These are phyloP conservation scores for Trametes maxima DNA, from an alignment of 768 basidiomycete species.

Conservation along the genomic window DNA sequence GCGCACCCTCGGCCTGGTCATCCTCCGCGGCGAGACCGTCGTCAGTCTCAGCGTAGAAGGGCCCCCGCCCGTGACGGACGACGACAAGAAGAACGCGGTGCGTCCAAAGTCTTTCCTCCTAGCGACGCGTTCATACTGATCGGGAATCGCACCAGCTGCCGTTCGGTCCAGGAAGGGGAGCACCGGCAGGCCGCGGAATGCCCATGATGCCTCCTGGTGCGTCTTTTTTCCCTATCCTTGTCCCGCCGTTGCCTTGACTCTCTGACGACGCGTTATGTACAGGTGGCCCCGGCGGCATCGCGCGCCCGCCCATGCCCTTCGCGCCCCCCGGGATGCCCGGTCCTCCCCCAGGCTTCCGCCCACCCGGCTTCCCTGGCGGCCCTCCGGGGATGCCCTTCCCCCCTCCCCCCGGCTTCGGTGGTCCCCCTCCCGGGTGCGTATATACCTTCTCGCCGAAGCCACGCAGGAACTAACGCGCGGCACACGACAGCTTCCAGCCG, in stretches of 20 bases:
- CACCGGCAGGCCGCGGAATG: constrained; percentile 97
- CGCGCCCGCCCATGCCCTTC: constrained; percentile 72
- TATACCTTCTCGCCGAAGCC: not conserved
- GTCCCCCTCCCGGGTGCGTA: constrained; percentile 82
- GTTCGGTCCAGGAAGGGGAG: constrained; percentile 89
- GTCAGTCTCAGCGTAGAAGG: constrained; percentile 95
- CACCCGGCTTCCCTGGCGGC: constrained; percentile 70
- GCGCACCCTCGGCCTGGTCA: constrained; percentile 93
- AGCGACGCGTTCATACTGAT: constrained; percentile 20
- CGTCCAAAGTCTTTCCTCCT: constrained; percentile 33
- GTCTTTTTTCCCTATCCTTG: constrained; percentile 33
- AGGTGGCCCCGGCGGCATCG: constrained; percentile 63
- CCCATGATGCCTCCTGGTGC: constrained; percentile 88
- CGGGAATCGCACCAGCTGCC: constrained; percentile 57
- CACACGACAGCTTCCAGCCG: constrained; percentile 46
- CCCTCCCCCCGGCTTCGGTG: constrained; percentile 79
- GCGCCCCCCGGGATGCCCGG: constrained; percentile 80
- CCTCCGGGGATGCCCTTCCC: constrained; percentile 74
- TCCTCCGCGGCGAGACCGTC: constrained; percentile 93
- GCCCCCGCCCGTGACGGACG: constrained; percentile 88
- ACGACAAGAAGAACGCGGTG: constrained; percentile 84
- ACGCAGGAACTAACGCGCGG: constrained; percentile 3
- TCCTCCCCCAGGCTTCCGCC: constrained; percentile 83
- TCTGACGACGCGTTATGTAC: constrained; percentile 13
- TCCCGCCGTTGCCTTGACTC: not conserved